These are phyloP conservation scores for Kitagawia praeruptora DNA, from an alignment of 129 eudicot species.

Conservation along the genomic window DNA sequence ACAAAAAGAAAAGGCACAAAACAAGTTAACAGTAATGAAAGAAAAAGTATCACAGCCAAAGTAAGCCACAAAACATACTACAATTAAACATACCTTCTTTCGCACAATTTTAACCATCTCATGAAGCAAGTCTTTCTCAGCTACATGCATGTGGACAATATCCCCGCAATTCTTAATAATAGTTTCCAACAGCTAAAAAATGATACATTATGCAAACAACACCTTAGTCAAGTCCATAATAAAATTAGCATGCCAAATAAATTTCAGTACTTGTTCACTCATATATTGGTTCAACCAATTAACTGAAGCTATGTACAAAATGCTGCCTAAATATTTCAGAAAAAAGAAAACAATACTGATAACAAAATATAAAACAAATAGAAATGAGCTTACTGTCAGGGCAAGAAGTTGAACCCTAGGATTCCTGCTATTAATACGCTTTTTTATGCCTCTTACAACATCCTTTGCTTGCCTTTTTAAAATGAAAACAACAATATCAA, in stretches of 20 bases:
- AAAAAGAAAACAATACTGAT: not conserved
- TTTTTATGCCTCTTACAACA: constrained; percentile 56
- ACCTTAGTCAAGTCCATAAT: not conserved
- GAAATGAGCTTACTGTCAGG: constrained; percentile 37
- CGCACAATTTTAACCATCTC: constrained; percentile 83
- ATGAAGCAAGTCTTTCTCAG: constrained; percentile 80
- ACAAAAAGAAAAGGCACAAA: constrained; percentile 16
- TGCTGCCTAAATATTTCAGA: not conserved
- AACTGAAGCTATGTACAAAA: not conserved
- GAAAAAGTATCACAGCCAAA: not conserved
- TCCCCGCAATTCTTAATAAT: constrained; percentile 87
- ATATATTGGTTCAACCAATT: not conserved
- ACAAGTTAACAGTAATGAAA: not conserved
- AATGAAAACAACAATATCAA: not conserved
- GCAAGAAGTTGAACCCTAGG: constrained; percentile 63
- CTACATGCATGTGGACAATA: constrained; percentile 86
- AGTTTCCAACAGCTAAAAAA: constrained; percentile 67
- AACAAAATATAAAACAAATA: not conserved
- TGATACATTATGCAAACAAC: constrained; percentile 6
- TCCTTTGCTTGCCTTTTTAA: constrained; percentile 55
- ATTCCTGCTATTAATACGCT: constrained; percentile 57
- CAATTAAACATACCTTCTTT: constrained; percentile 47
- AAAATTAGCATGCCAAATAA: not conserved
- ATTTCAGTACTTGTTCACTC: not conserved
- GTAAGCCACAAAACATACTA: not conserved